Evolutionary conservation across 1,284 basidiomycete genomes (phyloP), one percentile per base, ranked within the genome.

Genomic region (Cutaneotrichosporon cyanovorans): DNA sequence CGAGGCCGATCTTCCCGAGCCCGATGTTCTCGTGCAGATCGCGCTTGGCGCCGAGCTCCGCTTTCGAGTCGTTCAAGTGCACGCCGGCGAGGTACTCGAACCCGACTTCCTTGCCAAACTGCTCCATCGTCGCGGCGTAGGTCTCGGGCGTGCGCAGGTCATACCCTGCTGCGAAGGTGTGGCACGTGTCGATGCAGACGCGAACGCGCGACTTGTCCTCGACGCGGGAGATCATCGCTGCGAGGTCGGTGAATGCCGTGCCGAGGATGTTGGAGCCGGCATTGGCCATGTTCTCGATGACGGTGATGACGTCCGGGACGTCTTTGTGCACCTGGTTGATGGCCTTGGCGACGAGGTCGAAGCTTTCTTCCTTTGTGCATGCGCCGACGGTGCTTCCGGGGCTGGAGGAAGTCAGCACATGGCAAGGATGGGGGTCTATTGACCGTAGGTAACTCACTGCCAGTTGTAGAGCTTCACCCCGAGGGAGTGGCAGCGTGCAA

Each of bases 231-330:
- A 92, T 88, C 49, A 91, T 87, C 2, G 71, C 71, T 0, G 76
- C 77, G 10, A 91, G 67, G 52, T 91, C 82, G 12, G 74, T 63
- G 58, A 88, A 87, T 11, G 77, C 74, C 1, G 80, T 80, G 1
- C 88, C 87, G 34, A 91, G 77, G 43, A 88, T 77, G 56, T 89
- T 89, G 28, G 63, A 66, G 7, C 84, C 84, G 20, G 82, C 77
- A 19, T 87, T 87, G 2, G 85, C 84, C 88, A 91, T 92, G 60
- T 87, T 89, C 68, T 91, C 87, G 6, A 91, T 74, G 4, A 91
- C 80, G 3, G 77, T 79, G 6, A 81, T 75, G n/a, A 86, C 78
- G 6, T 63, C 72, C 2, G 73, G 69, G 0, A 85, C 87, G 45
- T 79, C 81, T 43, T 76, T 75, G 61, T 90, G 87, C 0, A 83